Evolutionary conservation across 768 basidiomycete species (phyloP).

Genomic region (Sutorius australiensis): DNA sequence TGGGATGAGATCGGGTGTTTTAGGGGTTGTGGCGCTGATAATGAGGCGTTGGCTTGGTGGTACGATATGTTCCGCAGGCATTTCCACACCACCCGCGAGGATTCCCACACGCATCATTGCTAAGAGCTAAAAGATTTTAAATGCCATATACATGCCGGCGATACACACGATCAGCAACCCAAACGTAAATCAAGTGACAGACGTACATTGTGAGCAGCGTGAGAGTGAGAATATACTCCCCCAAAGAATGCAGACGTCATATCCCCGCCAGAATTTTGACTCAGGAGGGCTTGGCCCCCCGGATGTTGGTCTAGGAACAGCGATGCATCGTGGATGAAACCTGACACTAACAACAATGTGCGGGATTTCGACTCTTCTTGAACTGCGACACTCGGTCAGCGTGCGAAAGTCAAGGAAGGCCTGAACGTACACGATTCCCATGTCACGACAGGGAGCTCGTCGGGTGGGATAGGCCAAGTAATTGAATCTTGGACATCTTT

Average conservation of each 20-base stretch:
- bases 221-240: constrained; percentile 77
- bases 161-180: constrained; percentile 5
- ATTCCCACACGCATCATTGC: constrained; percentile 76
- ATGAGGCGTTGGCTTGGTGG: constrained; percentile 44
- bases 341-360: constrained; percentile 69
- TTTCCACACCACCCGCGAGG: constrained; percentile 61
- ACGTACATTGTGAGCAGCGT: constrained; percentile 75
- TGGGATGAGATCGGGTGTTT: not conserved
- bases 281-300: constrained; percentile 63
- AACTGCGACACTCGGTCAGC: constrained; percentile 37
- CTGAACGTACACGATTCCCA: constrained; percentile 74
- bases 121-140: constrained; percentile 42
- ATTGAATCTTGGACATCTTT: constrained; percentile 59
- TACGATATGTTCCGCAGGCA: constrained; percentile 38
- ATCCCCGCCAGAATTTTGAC: constrained; percentile 68
- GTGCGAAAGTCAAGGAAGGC: not conserved
- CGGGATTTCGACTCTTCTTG: constrained; percentile 63
- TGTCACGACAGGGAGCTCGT: constrained; percentile 67
- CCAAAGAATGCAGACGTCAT: constrained; percentile 85
- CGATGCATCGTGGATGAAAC: constrained; percentile 84
- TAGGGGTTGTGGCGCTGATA: constrained; percentile 19
- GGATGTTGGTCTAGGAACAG: constrained; percentile 75
- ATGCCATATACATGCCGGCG: not conserved
- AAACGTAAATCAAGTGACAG: not conserved
- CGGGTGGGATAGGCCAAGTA: constrained; percentile 54